phyloP scores from a whole-genome alignment of 371 early-diverging fungal species.

The Mortierella sp. region DNA sequence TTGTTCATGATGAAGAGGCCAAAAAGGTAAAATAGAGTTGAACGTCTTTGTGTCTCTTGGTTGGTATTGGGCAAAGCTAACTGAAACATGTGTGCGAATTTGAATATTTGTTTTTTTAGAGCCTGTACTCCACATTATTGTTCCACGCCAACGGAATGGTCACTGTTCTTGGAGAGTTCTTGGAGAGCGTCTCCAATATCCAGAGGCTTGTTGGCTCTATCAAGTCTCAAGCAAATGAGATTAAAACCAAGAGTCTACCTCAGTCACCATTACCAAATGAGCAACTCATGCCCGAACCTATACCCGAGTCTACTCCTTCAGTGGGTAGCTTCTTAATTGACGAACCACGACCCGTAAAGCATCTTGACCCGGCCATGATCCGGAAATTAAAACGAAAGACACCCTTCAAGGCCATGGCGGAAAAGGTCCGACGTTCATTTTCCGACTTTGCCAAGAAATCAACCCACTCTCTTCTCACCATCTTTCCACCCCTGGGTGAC shows the following conservation, averaged over 20 bases:
- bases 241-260: not conserved
- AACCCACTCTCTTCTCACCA: conserved; percentile 25
- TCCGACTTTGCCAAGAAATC: conserved; percentile 42
- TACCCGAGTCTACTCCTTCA: conserved; percentile 5
- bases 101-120: conserved; percentile 6
- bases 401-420: conserved; percentile 38
- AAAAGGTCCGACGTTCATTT: conserved; percentile 42
- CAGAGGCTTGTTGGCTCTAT: conserved; percentile 34
- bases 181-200: conserved; percentile 47
- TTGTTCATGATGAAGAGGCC: conserved; percentile 20
- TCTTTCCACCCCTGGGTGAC: conserved; percentile 50
- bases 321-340: conserved; percentile 19
- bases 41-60: not conserved
- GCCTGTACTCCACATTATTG: conserved; percentile 28
- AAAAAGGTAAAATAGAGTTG: conserved; percentile 20
- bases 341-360: conserved; percentile 40
- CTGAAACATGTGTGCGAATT: not conserved
- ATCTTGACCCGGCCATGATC: conserved; percentile 40
- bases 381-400: conserved; percentile 42
- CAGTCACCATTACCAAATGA: not conserved
- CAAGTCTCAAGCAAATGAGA: conserved; percentile 26
- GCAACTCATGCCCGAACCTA: not conserved
- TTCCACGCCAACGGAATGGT: conserved; percentile 38
- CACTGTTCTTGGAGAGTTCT: conserved; percentile 44
- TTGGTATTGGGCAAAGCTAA: not conserved